Base-by-base conservation (phyloP, 106 monocot genomes). In the Dendrobium chrysotoxum region DNA sequence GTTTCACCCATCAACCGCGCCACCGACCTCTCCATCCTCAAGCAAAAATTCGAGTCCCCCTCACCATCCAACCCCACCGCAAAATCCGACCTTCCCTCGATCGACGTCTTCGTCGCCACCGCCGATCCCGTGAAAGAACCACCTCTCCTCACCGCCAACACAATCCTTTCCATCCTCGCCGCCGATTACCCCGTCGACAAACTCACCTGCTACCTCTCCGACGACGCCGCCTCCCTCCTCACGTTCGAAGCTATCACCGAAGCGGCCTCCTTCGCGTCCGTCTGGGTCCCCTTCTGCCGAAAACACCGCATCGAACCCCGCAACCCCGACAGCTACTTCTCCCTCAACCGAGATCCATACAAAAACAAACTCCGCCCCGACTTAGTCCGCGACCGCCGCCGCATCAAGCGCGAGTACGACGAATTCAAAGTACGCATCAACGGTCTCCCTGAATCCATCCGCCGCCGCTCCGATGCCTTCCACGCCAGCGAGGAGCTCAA, bases 141-240 rank as follows among this genome's bases (percentile, higher is more conserved):
- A 0, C 90, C 96, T 1, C 87, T 96, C 2, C 88, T 92, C 46
- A 96, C 93, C 0, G 96, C 87, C 73, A 96, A 96, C 88, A 92
- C 93, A 26, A 53, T 96, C 57, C 89, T 96, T 18, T 96, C 96
- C 65, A 92, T 96, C 81, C 87, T 93, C 46, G 92, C 96, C 30
- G 90, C 96, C 4, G 96, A 96, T 50, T 97, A 97, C 86, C 96
- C 96, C 0, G 88, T 94, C n/a, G 96, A 97, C 87, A 97, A 97
- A 87, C 90, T 97, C 5, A 31, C 90, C 21, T 7, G 80, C 54
- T 97, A 97, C 80, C 89, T 97, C 71, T 97, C 94, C n/a, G 96
- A 97, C 78, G 96, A 97, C 58, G 96, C 92, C 1, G 96, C 78
- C 0, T 89, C 96, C 21, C 73, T 97, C 7, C 88, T 97, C 28